Conservation (phyloP, 768 basidiomycete genomes). For the Hygrophoropsis aurantiaca region DNA sequence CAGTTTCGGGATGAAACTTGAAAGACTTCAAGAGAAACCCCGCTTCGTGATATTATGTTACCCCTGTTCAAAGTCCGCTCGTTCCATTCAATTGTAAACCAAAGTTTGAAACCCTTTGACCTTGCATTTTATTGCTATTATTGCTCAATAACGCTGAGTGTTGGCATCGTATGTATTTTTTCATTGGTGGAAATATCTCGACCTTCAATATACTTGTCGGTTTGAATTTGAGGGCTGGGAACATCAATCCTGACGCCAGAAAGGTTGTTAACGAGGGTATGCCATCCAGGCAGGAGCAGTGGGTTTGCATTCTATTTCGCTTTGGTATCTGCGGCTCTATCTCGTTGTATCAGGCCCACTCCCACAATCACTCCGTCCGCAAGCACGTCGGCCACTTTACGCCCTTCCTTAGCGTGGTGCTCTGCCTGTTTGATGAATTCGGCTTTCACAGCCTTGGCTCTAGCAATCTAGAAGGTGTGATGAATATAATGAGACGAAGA, state of each 20-base stretch:
- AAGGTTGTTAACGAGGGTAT: too few species aligned
- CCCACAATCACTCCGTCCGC: conserved; percentile 75
- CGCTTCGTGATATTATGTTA: not conserved
- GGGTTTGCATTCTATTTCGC: conserved; percentile 9
- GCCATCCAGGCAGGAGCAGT: conserved; percentile 3
- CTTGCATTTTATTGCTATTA: too few species aligned
- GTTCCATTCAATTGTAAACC: not conserved
- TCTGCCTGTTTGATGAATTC: conserved; percentile 70
- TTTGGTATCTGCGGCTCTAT: conserved; percentile 22
- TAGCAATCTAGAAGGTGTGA: conserved; percentile 44
- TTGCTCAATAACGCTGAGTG: too few species aligned
- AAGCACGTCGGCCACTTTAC: conserved; percentile 68
- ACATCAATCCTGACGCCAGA: too few species aligned
- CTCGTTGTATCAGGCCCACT: conserved; percentile 71
- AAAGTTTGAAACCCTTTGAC: too few species aligned
- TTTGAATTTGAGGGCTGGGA: too few species aligned
- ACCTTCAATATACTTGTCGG: not conserved
- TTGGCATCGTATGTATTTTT: not conserved
- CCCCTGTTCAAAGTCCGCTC: conserved; percentile 13
- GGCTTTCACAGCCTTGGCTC: conserved; percentile 69
- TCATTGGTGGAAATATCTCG: not conserved
- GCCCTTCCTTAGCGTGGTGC: conserved; percentile 64
- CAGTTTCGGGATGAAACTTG: conserved; percentile 2
- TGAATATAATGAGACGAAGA: conserved; percentile 2
- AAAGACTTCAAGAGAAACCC: conserved; percentile 1